Evolutionary conservation across 148 eudicot genomes (phyloP), one percentile per base, ranked within the genome.

Genomic region (Polygonum maritimum): DNA sequence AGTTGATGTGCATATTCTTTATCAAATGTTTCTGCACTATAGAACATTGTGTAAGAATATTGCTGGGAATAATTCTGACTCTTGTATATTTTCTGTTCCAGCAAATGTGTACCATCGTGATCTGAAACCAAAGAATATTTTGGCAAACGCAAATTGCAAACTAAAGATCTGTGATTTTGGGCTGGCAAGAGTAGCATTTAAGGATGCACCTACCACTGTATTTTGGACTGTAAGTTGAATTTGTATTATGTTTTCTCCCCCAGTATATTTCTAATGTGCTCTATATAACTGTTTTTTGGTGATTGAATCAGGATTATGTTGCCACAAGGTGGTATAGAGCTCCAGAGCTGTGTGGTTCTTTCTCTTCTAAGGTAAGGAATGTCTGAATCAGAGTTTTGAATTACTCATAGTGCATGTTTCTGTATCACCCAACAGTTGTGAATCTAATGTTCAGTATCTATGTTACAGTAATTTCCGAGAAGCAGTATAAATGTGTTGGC

Each of bases 241-340:
- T 60, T 48, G 21, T 62, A 31, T 12, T 47, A 48, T 72, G 44
- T 35, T 35, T 35, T 33, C 2, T 3, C 9, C 71, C 71, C 21
- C 31, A 15, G 21, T 35, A 16, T 36, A 16, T 36, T 16, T 36
- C 45, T 36, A 67, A 16, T 38, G 36, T 36, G 71, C 44, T 74
- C 55, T 54, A 2, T 39, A 41, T 62, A 35, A 51, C 48, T 75
- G 13, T 44, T 44, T 31, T 14, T 48, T 70, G 65, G 76, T 14
- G 11, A 31, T 48, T 74, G 48, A 16, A 76, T 69, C 79, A 94
- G 98, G 98, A 92, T 81, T 94, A 92, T 79, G 98, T 94, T 80
- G 98, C 96, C 76, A 92, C 98, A 70, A 87, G 96, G 86, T 90
- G 97, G 97, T 94, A 94, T 76, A 83, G 98, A 80, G 98, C 98